Evolutionary conservation across 495 filamentous ascomycete species (phyloP), one percentile per base, ranked within the genome.

Genomic region (Neurospora sp.): DNA sequence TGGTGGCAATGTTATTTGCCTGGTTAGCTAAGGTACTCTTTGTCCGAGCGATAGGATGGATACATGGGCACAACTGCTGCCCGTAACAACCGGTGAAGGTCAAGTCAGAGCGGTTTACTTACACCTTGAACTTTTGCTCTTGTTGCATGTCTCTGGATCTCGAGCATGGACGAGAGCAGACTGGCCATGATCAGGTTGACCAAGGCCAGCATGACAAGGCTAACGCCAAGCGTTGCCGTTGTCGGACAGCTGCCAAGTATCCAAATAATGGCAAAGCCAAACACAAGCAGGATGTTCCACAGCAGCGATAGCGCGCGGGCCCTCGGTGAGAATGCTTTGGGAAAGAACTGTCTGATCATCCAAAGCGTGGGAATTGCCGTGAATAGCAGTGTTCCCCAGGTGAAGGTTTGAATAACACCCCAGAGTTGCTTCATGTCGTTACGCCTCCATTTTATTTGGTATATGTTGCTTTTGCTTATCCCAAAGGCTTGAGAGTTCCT

Each of bases 361-460:
- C 41, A 44, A 0, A 44, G 41, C 41, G 0, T 44, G 3, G 16
- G 6, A 0, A 44, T 9, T 8, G 41, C 41, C 0, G 41, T 44
- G 41, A 44, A 44, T 8, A 44, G 16, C 41, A 44, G 6, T 16
- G 41, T 44, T 44, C 41, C 41, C 41, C 41, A n/a, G 3, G 41
- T n/a, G 2, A 44, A 44, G 16, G 41, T n/a, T 1, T 44, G 41
- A 0, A 3, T n/a, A n/a, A 1, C 16, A 44, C 2, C 2, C 41
- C 41, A 18, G 0, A 44, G 41, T 0, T n/a, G 0, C 41, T 8
- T 1, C 16, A n/a, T 44, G 41, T 8, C 41, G 0, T 2, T 16
- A 14, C 12, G 12, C 39, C 1, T 5, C 39, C 39, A 41, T 14
- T 41, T 0, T 0, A 41, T 4, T 14, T 16, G 11, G 39, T 41